Evolutionary conservation across 768 basidiomycete species (phyloP).

Genomic region (Lactarius evosmus): DNA sequence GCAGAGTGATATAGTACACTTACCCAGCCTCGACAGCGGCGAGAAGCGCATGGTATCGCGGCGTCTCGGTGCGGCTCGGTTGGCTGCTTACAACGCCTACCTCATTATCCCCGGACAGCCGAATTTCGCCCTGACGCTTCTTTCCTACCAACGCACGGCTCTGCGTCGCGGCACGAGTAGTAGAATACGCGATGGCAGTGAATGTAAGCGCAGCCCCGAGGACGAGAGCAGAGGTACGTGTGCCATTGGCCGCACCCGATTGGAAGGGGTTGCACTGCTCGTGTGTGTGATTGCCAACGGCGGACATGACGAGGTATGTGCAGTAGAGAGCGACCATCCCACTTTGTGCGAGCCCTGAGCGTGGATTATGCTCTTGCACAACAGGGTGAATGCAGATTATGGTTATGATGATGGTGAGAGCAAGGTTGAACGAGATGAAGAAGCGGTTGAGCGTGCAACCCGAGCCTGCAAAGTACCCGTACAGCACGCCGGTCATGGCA

Average conservation of each 20-base stretch:
- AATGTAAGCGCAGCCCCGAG: conserved; percentile 96
- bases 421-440: conserved; percentile 94
- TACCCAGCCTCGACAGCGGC: conserved; percentile 97
- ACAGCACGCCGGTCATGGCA: conserved; percentile 83
- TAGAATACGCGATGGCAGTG: conserved; percentile 97
- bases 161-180: conserved; percentile 93
- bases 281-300: conserved; percentile 89
- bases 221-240: conserved; percentile 81
- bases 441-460: conserved; percentile 93
- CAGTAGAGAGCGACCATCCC: conserved; percentile 98
- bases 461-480: conserved; percentile 84
- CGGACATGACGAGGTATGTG: conserved; percentile 92
- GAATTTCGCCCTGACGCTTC: conserved; percentile 60
- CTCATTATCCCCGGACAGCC: conserved; percentile 61
- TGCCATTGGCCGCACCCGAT: conserved; percentile 48
- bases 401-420: conserved; percentile 74
- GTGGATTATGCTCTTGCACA: conserved; percentile 90
- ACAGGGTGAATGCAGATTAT: conserved; percentile 78
- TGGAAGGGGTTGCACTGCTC: conserved; percentile 85
- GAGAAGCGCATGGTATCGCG: conserved; percentile 88
- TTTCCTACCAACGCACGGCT: conserved; percentile 84
- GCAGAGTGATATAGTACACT: conserved; percentile 28
- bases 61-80: conserved; percentile 78
- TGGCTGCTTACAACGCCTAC: conserved; percentile 77
- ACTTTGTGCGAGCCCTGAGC: conserved; percentile 91